Evolutionary conservation across 441 rosid species (phyloP), one percentile per base, ranked within the genome.

Genomic region (Eruca vesicaria): DNA sequence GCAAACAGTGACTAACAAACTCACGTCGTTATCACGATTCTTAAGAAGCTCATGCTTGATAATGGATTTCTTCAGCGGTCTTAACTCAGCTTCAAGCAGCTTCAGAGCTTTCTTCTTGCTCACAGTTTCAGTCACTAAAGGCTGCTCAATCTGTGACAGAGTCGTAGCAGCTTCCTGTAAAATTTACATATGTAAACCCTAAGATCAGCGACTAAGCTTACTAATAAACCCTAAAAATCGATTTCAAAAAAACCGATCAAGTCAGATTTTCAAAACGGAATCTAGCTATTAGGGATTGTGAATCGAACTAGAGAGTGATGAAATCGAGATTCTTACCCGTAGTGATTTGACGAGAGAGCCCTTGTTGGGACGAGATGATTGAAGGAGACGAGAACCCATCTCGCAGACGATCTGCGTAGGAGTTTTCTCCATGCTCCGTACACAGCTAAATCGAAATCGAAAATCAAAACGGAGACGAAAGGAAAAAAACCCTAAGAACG

Each of bases 1-100:
- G 73, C 96, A 90, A 29, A 87, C 86, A 66, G 97, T 86, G 71
- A 88, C 92, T 80, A 92, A 69, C 64, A 96, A 89, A 61, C 84
- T 89, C 62, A 91, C 85, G 72, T 90, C 99, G 57, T 86, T 90
- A 73, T 93, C 98, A 35, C 74, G 80, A 36, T 89, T 90, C 28
- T 76, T 82, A 71, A 81, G 87, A 55, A 96, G 94, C 26, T 72
- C 82, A 53, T 84, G 93, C 80, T 90, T 84, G 36, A 82, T 61
- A 70, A 95, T 75, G 72, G 91, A 79, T 63, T 86, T 80, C 72
- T 86, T 85, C 61, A 95, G 70, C 21, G 97, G 88, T 59, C 66
- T 67, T 14, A 84, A 66, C 15, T 91, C 87, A 69, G 77, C 81
- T 72, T 81, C 85, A 18, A 86, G 50, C 68, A 79, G 75, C 63